Evolutionary conservation across 169 alveolate genomes (phyloP).

Genomic region (Cryptosporidium sp.): DNA sequence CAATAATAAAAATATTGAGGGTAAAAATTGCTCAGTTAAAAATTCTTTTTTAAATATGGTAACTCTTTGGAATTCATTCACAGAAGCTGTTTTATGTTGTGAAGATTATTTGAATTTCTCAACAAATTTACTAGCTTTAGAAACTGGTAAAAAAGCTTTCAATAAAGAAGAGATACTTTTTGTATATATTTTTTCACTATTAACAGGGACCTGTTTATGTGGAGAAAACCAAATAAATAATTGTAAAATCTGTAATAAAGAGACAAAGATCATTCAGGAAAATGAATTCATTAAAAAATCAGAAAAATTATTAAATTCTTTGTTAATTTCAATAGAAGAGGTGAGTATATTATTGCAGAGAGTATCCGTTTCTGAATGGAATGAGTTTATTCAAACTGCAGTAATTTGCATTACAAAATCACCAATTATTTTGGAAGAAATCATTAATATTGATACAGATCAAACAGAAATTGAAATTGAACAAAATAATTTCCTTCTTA

Average conservation of each 20-base stretch:
- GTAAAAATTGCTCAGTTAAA: slow-evolving; percentile 12
- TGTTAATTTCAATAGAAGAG: slow-evolving; percentile 54
- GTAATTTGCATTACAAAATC: slow-evolving; percentile 41
- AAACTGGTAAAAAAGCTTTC: background rate
- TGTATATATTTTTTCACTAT: slow-evolving; percentile 11
- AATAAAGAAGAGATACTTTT: slow-evolving; percentile 38
- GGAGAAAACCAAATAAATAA: slow-evolving; percentile 20
- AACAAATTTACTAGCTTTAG: background rate
- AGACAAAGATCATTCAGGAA: background rate
- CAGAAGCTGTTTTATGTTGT: background rate
- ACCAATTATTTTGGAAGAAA: background rate
- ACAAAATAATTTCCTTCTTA: background rate
- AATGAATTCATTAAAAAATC: background rate
- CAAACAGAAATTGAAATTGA: slow-evolving; percentile 9
- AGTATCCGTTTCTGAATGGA: slow-evolving; percentile 56
- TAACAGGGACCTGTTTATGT: slow-evolving; percentile 55
- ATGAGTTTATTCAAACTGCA: slow-evolving; percentile 57
- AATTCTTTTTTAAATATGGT: slow-evolving; percentile 48
- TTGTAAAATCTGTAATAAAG: slow-evolving; percentile 5
- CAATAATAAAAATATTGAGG: background rate
- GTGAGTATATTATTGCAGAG: slow-evolving; percentile 64
- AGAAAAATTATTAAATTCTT: slow-evolving; percentile 1
- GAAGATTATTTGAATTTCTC: background rate
- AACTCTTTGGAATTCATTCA: slow-evolving; percentile 25
- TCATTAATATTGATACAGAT: background rate